Evolutionary conservation across 1,284 basidiomycete genomes (phyloP), one percentile per base, ranked within the genome.

Genomic region (Pisolithus thermaeus): DNA sequence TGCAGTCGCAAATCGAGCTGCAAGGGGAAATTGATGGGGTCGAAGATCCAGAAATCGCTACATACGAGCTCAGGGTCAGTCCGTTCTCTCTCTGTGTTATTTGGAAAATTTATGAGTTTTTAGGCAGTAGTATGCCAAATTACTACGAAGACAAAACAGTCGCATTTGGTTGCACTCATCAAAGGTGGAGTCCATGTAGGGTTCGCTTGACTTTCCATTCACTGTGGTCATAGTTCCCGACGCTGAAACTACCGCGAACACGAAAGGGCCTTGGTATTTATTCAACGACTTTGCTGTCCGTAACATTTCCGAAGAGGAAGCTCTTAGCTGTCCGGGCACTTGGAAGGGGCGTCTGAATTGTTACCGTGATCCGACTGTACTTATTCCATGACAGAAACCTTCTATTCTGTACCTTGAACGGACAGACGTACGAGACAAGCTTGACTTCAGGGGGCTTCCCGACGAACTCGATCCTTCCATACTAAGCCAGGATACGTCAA

Each of bases 231-330:
- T 59, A 84, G 87, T 92, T 8, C 84, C 88, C 0, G 81, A 84
- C 47, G 80, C 80, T 2, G 80, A 86, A 54, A 70, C 70, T 12
- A 58, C 67, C 3, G 61, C 61, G 2, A 68, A 73, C 47, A 58
- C 68, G 1, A 64, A 66, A 12, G 83, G 81, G 44, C 80, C 84
- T 1, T 99, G 96, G 96, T 87, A 90, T 63, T 71, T 99, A 52
- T 99, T 99, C 80, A 99, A 99, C 65, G 96, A 99, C 66, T 99
- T 99, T 65, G 78, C 89, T 2, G 97, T 99, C 5, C 79, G 80
- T 43, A 89, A 89, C 50, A 81, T 98, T 25, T 73, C 84, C 0
- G 89, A 95, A 66, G 78, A 82, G 27, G 95, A 98, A 58, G 96
- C 91, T 0, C 70, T 98, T 50, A 84, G 87, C 59, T 95, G 97